Evolutionary conservation across 768 basidiomycete genomes (phyloP), one percentile per base, ranked within the genome.

Genomic region (Clathrus columnatus): DNA sequence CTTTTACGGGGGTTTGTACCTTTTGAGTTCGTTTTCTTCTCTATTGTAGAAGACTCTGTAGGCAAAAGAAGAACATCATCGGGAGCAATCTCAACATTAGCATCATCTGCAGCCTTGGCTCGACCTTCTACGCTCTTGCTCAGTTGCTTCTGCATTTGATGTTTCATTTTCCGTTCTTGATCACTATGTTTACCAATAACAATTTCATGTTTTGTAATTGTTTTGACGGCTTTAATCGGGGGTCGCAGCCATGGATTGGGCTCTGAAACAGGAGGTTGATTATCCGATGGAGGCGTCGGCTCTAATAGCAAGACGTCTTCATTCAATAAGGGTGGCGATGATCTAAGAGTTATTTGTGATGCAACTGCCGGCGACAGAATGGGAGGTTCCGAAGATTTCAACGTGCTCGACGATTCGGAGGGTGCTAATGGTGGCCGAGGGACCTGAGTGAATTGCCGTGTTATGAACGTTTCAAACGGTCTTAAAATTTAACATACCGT

Each of bases 181-280:
- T 72, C 73, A 60, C 84, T 85, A 57, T 78, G 76, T 62, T 90
- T 92, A 60, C 78, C 76, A 20, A 91, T 79, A 3, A 81, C 67
- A 8, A 88, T 74, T 57, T 85, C 80, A 67, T 92, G 94, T 59
- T 79, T 79, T 4, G 36, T 41, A 24, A 28, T 48, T n/a, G 46
- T 30, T 36, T 36, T 36, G 7, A 67, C 58, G 7, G 67, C 54
- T 5, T 58, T 61, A 10, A 55, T 49, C 4, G 43, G 61, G 8
- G 70, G 70, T 0, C 70, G 69, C 17, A 96, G 83, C 92, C 95
- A 97, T 8, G 94, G 94, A 67, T 98, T 98, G 8, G 60, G 57
- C 18, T 65, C 64, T n/a, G 32, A 47, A 6, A 29, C 43, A 11
- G 57, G 27, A 10, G 52, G 21, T 14, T 26, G 56, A 36, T 48